A percentile compares a stretch with the other conserved stretches of the same genome.
These are phyloP conservation scores for Penicillium sclerotigenum DNA, from an alignment of 2,329 filamentous ascomycete species.

Conservation along the genomic window DNA sequence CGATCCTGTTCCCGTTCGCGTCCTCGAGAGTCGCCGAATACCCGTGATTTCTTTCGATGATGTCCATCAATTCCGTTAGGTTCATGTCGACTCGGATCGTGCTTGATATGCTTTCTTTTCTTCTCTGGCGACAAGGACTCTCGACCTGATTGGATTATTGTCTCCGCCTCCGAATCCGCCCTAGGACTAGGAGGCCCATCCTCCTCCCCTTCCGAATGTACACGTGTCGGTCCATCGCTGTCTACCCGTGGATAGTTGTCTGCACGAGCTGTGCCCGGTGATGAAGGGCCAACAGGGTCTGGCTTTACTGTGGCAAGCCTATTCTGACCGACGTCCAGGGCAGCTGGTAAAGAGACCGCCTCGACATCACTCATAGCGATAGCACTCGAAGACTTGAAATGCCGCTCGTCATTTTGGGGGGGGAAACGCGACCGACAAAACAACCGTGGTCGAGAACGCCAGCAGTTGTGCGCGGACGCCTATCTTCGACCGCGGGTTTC, in stretches of 20 bases:
- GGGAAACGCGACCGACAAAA: conserved; percentile 34
- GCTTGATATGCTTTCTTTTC: conserved; percentile 42
- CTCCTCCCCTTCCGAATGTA: conserved; percentile 28
- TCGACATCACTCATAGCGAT: conserved; percentile 50
- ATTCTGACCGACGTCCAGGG: conserved; percentile 34
- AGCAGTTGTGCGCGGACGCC: conserved; percentile 34
- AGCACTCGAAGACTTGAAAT: conserved; percentile 39
- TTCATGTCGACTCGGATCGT: conserved; percentile 33
- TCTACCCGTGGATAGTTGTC: conserved; percentile 16
- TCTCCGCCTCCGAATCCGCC: conserved; percentile 50
- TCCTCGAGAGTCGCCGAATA: conserved; percentile 24
- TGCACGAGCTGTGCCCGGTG: conserved; percentile 21
- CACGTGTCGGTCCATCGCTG: conserved; percentile 23
- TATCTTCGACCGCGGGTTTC: conserved; percentile 29
- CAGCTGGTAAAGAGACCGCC: conserved; percentile 39
- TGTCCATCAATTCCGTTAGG: conserved; percentile 26
- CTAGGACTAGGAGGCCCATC: conserved; percentile 40
- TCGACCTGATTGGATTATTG: conserved; percentile 48
- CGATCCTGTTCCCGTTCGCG: conserved; percentile 20
- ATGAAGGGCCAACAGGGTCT: conserved; percentile 26
- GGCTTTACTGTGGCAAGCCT: conserved; percentile 31
- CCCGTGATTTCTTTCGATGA: conserved; percentile 31
- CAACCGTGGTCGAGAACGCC: conserved; percentile 33
- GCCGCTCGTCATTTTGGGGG: conserved; percentile 46
- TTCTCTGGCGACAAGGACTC: conserved; percentile 48